Base-by-base conservation (phyloP, 495 filamentous ascomycete species). In the Xylaria acuta region DNA sequence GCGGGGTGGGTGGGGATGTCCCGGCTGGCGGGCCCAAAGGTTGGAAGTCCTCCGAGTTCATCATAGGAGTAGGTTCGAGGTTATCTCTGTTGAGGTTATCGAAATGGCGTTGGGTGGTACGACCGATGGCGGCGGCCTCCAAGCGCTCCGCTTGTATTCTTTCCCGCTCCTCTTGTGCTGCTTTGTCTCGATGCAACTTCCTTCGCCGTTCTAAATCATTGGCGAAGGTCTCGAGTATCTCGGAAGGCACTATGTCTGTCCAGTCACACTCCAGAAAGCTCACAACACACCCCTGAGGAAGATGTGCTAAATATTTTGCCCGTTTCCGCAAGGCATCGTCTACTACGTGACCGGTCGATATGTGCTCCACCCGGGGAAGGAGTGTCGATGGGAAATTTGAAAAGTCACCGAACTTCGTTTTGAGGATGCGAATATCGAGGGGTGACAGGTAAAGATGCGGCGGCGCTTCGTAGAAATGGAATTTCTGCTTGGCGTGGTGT, bases 251-350 rank as follows among this genome's bases (percentile, higher is more conserved):
- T 20, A 94, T 89, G 74, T 97, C 96, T 1, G 94, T 94, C 96
- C 96, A 99, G 79, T 99, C 94, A 75, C 96, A 99, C 80, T 98
- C 96, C 0, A 99, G 83, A 76, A 98, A 98, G 74, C 87, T 93
- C 51, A 98, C 93, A 72, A 97, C 93, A 80, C 95, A 98, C 3
- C 96, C 96, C 67, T 94, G 89, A 0, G 96, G 96, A 18, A 99
- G 87, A 79, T 99, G 96, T 8, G 91, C 90, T 1, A 99, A 87
- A 75, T 98, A 99, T 79, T 96, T 97, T 41, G 93, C 89, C 64
- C 94, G 88, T 80, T 92, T 93, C 49, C 96, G 89, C 43, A 98
- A 83, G 36, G 93, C 92, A 75, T 98, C 94, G 75, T 98, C 97
- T 36, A 99, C 89, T 25, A 93, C 91, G 75, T 98, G 94, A 27